Evolutionary conservation across 2,329 filamentous ascomycete species (phyloP), one percentile per base, ranked within the genome.

Genomic region (Tolypocladium tundrense): DNA sequence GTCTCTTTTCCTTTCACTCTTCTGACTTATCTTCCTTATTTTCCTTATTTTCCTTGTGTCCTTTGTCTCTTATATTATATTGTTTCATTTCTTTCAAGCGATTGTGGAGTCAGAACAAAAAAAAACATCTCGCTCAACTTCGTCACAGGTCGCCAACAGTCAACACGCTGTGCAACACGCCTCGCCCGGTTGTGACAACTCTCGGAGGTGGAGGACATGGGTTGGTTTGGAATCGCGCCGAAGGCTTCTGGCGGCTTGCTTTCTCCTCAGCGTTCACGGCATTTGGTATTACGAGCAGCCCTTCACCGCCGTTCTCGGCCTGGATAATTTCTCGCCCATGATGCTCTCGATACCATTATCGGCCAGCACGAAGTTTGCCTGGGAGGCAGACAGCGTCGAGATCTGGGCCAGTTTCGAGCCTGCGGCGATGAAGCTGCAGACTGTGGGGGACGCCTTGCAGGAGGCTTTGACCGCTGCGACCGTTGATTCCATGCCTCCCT

Each of bases 251-350:
- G 73, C 78, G 40, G 77, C 77, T 16, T 85, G 80, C 69, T 83
- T 84, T 67, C 69, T 83, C 56, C 71, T 82, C 58, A 82, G 85
- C 65, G 73, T 78, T 8, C 82, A 84, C 60, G 76, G 79, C 64
- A 77, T 79, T 60, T 72, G 78, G 60, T 84, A 81, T 63, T 75
- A 80, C 56, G 78, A 85, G 67, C 79, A 80, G 61, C 73, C 71
- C 21, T 69, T 71, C 42, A 68, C 69, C 33, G 50, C 58, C 1
- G 57, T 66, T 13, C 66, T 69, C 39, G 72, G 71, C 50, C 69
- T 77, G 62, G 69, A 77, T 60, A 69, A 71, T 53, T 65, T 66
- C 40, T 65, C 67, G 58, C 64, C 70, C 53, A 62, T 69, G 59
- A 68, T 69, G 60, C 66, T 77, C 21, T 64, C 70, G 4, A 77